Percentiles rank a stretch among this genome's conserved stretches.
Evolutionary conservation across 2,329 filamentous ascomycete genomes (phyloP).

Genomic region (Talaromyces funiculosus): DNA sequence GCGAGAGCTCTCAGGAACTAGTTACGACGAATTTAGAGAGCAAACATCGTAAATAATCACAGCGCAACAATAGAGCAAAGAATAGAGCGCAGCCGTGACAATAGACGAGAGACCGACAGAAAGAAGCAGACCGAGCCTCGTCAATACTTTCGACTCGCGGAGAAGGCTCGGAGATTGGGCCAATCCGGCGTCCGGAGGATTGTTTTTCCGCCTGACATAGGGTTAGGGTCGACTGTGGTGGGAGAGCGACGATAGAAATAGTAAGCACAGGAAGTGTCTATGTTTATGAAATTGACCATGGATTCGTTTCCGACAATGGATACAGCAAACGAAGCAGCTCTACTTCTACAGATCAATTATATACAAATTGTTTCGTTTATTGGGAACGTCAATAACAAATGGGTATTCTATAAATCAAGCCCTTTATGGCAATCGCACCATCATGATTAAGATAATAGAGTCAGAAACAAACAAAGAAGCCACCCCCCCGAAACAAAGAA

Average conservation of each 20-base stretch:
- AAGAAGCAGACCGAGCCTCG: background rate
- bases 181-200: slow-evolving; percentile 2
- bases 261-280: too few relatives aligned
- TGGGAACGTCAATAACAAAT: slow-evolving; percentile 6
- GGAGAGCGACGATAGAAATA: background rate
- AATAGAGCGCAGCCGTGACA: background rate
- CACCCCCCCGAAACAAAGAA: slow-evolving; percentile 5
- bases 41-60: background rate
- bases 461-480: slow-evolving; percentile 17
- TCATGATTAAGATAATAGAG: slow-evolving; percentile 14
- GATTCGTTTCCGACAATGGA: background rate
- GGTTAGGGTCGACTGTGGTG: background rate
- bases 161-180: slow-evolving; percentile 8
- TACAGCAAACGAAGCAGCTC: background rate
- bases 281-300: too few relatives aligned
- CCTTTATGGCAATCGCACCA: slow-evolving; percentile 15
- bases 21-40: background rate
- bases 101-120: background rate
- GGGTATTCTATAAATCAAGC: slow-evolving; percentile 15
- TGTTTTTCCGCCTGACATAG: background rate
- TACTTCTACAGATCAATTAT: background rate
- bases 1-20: background rate
- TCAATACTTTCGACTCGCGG: slow-evolving; percentile 1
- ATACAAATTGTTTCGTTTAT: background rate
- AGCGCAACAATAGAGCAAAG: background rate